phyloP scores from a whole-genome alignment of 164 flowering plant genomes.

The Nelumbo lutea region DNA sequence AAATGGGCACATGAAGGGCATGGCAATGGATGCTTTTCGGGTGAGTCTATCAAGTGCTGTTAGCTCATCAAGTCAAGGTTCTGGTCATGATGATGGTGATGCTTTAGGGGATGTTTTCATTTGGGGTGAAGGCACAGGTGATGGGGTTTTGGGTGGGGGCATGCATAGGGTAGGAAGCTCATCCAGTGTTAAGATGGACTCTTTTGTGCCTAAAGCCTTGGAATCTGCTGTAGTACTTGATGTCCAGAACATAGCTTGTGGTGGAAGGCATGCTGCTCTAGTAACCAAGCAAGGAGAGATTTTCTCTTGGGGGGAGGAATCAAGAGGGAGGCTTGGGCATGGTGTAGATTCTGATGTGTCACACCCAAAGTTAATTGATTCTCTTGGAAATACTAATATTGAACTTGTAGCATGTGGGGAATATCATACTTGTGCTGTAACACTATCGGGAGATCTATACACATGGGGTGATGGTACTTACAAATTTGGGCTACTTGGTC shows the following conservation, averaged over 20 bases:
- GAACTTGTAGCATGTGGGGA: constrained; percentile 98
- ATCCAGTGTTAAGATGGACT: constrained; percentile 64
- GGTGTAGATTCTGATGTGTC: constrained; percentile 92
- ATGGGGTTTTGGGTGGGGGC: constrained; percentile 90
- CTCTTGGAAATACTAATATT: constrained; percentile 70
- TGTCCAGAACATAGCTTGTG: constrained; percentile 97
- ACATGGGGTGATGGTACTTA: constrained; percentile 95
- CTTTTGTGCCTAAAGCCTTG: constrained; percentile 77
- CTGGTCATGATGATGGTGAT: constrained; percentile 98
- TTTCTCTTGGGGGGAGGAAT: constrained; percentile 98
- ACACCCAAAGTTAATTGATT: constrained; percentile 90
- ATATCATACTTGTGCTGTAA: constrained; percentile 90
- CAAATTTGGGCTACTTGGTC: constrained; percentile 87
- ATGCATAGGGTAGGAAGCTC: constrained; percentile 51
- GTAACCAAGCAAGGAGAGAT: constrained; percentile 97
- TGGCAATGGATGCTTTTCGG: constrained; percentile 79
- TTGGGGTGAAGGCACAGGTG: constrained; percentile 96
- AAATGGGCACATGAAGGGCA: constrained; percentile 72
- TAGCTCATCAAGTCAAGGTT: constrained; percentile 98
- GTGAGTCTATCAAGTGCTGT: constrained; percentile 98
- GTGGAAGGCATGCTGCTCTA: constrained; percentile 84
- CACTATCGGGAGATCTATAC: constrained; percentile 93
- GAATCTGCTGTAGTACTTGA: constrained; percentile 97
- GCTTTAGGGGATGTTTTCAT: constrained; percentile 96
- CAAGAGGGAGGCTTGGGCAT: constrained; percentile 97